Conservation (phyloP, 2,329 filamentous ascomycete species). For the Pestalotiopsis sp. region DNA sequence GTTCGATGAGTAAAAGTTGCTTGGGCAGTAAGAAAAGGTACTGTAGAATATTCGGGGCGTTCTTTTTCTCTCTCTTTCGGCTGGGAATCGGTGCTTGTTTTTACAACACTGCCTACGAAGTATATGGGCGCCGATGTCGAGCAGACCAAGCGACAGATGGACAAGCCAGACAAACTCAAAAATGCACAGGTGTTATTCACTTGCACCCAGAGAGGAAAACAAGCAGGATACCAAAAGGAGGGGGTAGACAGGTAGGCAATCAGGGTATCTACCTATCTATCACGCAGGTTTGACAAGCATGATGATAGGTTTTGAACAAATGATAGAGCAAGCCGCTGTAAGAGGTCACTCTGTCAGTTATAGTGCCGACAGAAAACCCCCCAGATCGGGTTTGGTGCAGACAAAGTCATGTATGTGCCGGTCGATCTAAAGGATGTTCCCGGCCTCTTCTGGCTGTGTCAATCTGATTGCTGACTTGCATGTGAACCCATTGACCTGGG, state of each 20-base stretch:
- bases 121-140: too few species aligned
- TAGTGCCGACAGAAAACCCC: not conserved
- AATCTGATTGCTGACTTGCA: not conserved
- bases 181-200: too few species aligned
- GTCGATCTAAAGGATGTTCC: not conserved
- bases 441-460: not conserved
- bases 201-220: not conserved
- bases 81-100: too few species aligned
- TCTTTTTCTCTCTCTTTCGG: too few species aligned
- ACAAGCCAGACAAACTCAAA: too few species aligned
- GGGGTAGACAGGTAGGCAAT: not conserved
- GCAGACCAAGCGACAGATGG: too few species aligned
- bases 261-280: not conserved
- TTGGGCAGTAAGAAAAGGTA: too few species aligned
- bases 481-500: not conserved
- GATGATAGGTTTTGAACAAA: not conserved
- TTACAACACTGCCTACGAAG: too few species aligned
- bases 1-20: too few species aligned
- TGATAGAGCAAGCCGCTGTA: not conserved
- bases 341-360: not conserved
- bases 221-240: not conserved
- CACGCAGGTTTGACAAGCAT: not conserved
- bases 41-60: too few species aligned
- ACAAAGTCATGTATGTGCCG: not conserved
- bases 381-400: slow-evolving; percentile 1